These are phyloP conservation scores for Lathyrus sativus DNA, from an alignment of 306 rosid species.

Conservation along the genomic window DNA sequence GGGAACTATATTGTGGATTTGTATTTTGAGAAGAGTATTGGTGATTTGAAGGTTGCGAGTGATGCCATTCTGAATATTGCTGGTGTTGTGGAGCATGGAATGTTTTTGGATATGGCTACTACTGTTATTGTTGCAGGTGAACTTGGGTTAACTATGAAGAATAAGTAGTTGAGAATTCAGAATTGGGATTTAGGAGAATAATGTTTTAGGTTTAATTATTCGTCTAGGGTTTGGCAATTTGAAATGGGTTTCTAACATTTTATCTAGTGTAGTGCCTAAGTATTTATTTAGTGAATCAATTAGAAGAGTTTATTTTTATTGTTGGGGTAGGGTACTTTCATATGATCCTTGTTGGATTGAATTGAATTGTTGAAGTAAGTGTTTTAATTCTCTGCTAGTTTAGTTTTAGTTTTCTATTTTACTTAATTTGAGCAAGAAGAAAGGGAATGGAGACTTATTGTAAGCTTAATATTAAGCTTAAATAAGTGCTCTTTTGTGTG, in stretches of 20 bases:
- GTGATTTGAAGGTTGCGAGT: slow-evolving; percentile 78
- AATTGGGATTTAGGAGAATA: slow-evolving; percentile 8
- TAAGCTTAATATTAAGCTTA: too few species aligned
- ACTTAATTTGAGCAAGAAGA: slow-evolving; percentile 32
- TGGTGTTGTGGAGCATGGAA: slow-evolving; percentile 92
- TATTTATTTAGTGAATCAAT: slow-evolving; percentile 22
- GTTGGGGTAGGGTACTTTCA: not conserved
- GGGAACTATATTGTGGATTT: slow-evolving; percentile 73
- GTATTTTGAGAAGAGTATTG: slow-evolving; percentile 66
- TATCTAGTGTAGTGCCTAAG: slow-evolving; percentile 33
- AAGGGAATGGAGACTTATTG: slow-evolving; percentile 31
- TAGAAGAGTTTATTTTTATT: slow-evolving; percentile 25
- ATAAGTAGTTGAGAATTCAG: slow-evolving; percentile 42
- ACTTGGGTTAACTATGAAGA: slow-evolving; percentile 67
- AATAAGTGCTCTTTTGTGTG: slow-evolving; percentile 33
- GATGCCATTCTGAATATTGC: slow-evolving; percentile 70
- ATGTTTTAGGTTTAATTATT: slow-evolving; percentile 15
- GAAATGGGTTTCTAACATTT: slow-evolving; percentile 43
- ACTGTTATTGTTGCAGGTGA: slow-evolving; percentile 88
- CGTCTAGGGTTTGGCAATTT: slow-evolving; percentile 16
- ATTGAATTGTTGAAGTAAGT: slow-evolving; percentile 36
- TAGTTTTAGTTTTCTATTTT: slow-evolving; percentile 16
- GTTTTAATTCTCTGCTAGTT: slow-evolving; percentile 29
- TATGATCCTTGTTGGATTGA: slow-evolving; percentile 25
- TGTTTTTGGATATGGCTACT: slow-evolving; percentile 86